phyloP scores from a whole-genome alignment of 768 basidiomycete genomes.

The Suillus hirtellus region DNA sequence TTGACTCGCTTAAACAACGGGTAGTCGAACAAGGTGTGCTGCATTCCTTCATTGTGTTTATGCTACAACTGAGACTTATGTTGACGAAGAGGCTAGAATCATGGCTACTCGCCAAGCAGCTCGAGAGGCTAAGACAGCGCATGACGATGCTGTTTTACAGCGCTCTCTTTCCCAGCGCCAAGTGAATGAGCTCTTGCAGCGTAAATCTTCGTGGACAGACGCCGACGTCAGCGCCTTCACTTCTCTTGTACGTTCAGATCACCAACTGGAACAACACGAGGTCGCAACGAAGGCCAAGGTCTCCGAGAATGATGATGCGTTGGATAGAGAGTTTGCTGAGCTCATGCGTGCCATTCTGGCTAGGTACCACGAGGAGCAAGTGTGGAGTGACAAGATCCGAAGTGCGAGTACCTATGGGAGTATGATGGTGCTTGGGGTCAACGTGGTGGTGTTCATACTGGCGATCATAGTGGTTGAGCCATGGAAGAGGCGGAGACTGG shows the following conservation, averaged over 20 bases:
- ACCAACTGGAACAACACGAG: conserved; percentile 82
- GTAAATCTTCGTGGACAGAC: conserved; percentile 93
- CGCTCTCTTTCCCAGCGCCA: conserved; percentile 90
- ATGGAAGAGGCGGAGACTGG: conserved; percentile 88
- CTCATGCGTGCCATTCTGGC: conserved; percentile 87
- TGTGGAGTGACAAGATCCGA: conserved; percentile 99
- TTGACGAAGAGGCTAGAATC: conserved; percentile 68
- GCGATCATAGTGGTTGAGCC: conserved; percentile 94
- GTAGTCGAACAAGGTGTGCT: conserved; percentile 81
- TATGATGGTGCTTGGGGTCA: conserved; percentile 81
- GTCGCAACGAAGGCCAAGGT: conserved; percentile 65
- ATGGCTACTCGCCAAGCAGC: conserved; percentile 65
- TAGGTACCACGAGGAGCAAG: conserved; percentile 97
- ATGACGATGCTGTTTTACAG: conserved; percentile 76
- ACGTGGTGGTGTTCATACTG: conserved; percentile 85
- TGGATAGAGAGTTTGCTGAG: conserved; percentile 85
- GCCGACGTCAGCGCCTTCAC: conserved; percentile 87
- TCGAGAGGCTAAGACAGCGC: conserved; percentile 67
- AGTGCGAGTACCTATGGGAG: conserved; percentile 94
- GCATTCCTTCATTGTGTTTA: conserved; percentile 2
- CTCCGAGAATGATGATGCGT: conserved; percentile 69
- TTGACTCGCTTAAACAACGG: conserved; percentile 74
- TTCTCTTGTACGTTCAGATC: conserved; percentile 86
- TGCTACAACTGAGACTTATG: conserved; percentile 15
- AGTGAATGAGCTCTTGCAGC: conserved; percentile 91